Evolutionary conservation across 192 early-diverging fungal species (phyloP).

Genomic region (Rhizoclosmatium sp.): DNA sequence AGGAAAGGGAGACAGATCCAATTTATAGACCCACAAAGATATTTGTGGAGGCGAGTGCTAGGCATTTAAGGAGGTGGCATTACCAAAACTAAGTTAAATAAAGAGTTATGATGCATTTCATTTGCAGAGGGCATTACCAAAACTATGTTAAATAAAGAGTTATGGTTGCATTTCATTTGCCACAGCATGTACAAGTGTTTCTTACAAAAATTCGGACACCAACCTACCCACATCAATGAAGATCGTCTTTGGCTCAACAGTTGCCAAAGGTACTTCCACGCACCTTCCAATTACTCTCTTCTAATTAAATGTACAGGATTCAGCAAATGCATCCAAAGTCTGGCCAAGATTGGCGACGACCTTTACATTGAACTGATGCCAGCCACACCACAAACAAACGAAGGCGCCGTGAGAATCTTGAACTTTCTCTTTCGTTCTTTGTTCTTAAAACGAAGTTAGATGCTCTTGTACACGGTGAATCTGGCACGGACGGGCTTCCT

Average conservation of each 20-base stretch:
- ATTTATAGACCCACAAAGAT: not conserved
- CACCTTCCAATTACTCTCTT: not conserved
- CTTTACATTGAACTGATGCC: constrained; percentile 65
- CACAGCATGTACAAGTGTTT: too few relatives aligned
- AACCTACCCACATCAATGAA: not conserved
- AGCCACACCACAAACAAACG: not conserved
- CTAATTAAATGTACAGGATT: not conserved
- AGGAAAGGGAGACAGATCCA: constrained; percentile 1
- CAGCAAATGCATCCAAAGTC: constrained; percentile 8
- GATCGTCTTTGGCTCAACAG: constrained; percentile 5
- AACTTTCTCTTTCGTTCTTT: not conserved
- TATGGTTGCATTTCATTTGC: too few relatives aligned
- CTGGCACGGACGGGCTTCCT: constrained; percentile 72
- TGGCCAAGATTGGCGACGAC: constrained; percentile 61
- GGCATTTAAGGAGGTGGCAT: not conserved
- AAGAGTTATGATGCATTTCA: not conserved
- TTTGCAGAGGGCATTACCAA: not conserved
- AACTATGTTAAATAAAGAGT: too few relatives aligned
- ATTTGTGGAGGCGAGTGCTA: not conserved
- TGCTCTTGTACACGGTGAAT: constrained; percentile 68
- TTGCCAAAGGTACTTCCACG: constrained; percentile 17
- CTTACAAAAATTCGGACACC: too few relatives aligned
- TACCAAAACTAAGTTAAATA: too few relatives aligned
- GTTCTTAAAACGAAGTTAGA: constrained; percentile 10
- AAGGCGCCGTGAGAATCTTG: not conserved